These are phyloP conservation scores for Pythium myriotylum DNA, from an alignment of 352 stramenopile species.

Conservation along the genomic window DNA sequence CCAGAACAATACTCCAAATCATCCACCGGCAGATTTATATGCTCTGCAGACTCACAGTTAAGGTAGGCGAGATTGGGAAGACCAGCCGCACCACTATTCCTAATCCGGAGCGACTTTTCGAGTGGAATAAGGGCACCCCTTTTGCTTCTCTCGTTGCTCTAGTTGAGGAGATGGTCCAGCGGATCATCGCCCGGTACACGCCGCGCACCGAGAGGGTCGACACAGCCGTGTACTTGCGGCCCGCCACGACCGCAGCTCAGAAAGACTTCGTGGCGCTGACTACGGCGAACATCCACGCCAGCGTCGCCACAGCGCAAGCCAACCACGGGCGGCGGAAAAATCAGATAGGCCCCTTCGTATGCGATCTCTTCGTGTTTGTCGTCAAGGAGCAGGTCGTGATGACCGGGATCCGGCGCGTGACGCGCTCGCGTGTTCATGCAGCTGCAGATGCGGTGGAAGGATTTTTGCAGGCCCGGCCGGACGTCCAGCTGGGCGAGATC, in stretches of 20 bases:
- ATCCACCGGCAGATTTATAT: no score
- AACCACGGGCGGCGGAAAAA: constrained; percentile 13
- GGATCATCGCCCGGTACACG: not conserved
- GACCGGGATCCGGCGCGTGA: not conserved
- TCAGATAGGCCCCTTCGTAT: constrained; percentile 6
- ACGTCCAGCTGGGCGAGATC: constrained; percentile 8
- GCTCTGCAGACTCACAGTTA: constrained; percentile 4
- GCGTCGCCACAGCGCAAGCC: constrained; percentile 1
- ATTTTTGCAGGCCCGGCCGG: not conserved
- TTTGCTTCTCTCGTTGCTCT: constrained; percentile 12
- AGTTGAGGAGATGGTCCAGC: constrained; percentile 2
- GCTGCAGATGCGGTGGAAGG: not conserved
- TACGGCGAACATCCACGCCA: not conserved
- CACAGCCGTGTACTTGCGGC: not conserved
- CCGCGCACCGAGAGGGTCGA: constrained; percentile 6
- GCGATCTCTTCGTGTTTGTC: constrained; percentile 6
- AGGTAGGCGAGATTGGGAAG: constrained; percentile 5
- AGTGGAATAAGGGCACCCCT: constrained; percentile 7
- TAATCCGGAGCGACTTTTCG: constrained; percentile 12
- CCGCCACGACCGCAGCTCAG: constrained; percentile 1
- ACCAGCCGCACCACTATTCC: constrained; percentile 4
- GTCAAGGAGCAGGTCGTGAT: not conserved
- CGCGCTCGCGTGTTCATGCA: not conserved
- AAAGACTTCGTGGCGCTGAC: constrained; percentile 12
- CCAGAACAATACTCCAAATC: no score